Conservation (phyloP, 2,329 filamentous ascomycete genomes). For the Scedosporium aurantiacum region DNA sequence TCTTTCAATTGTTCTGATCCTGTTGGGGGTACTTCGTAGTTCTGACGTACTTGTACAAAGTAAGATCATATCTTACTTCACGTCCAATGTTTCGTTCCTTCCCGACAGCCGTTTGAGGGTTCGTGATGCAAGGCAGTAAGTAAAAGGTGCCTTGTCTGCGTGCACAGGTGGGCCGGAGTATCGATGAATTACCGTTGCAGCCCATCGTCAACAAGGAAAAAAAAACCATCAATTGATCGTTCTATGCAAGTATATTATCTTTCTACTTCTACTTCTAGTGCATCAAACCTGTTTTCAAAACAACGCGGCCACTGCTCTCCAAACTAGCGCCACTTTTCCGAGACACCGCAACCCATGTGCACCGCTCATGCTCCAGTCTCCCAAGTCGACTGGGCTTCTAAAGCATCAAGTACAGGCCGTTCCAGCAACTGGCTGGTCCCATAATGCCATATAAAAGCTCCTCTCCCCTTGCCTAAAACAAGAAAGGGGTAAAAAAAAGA, state of each 20-base stretch:
- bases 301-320: constrained; percentile 8
- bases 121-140: neutral
- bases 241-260: neutral
- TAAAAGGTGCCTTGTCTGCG: neutral
- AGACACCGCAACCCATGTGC: neutral
- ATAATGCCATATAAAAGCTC: neutral
- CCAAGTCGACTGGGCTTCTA: neutral
- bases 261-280: neutral
- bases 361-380: no score
- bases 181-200: neutral
- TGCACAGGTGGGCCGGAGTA: neutral
- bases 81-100: no score
- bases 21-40: no score
- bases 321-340: neutral
- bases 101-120: no score
- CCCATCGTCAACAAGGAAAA: neutral
- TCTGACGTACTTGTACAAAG: no score
- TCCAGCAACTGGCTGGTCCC: neutral
- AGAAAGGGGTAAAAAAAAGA: constrained; percentile 5
- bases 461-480: neutral
- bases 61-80: no score
- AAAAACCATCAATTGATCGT: neutral
- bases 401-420: neutral
- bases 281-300: neutral
- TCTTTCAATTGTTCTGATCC: no score